Base-by-base conservation (phyloP, 768 basidiomycete genomes). In the Lentinula edodes region DNA sequence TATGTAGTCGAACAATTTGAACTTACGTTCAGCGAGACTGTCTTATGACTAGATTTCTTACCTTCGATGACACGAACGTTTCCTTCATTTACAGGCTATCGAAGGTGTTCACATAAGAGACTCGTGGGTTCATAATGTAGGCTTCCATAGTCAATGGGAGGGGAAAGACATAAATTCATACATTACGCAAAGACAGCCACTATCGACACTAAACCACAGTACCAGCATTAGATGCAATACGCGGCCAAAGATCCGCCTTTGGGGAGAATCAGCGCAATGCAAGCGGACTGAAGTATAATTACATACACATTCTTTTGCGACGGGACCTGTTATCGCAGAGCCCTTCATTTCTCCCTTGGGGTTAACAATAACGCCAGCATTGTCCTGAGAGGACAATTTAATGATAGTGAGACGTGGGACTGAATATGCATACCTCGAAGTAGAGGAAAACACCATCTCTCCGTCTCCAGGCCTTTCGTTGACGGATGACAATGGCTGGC, bases 341-440 rank as follows among this genome's bases (percentile, higher is more conserved):
- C 96, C 96, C 83, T 99, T 99, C 97, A 99, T 99, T 82, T 99
- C 97, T 70, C 96, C 96, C 84, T 98, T 98, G 72, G 92, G 90
- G 82, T 97, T 98, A 70, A 98, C 94, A 64, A 96, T 96, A 60
- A 96, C 95, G 75, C 95, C 94, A 46, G 94, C 95, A 73, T 95
- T 95, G 77, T 96, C 94, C 89, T 89, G 28, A 20, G 52, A 35
- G 16, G 42, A 35, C 58, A 50, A 59, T 58, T 12, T 59, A 15
- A 7, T 13, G 46, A 2, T 34, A 16, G 45, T 23, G 43, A 52
- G 53, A 52, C 6, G 48, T 15, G 12, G 32, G 48, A 9, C 38
- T 52, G 45, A 23, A 38, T 42, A 13, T 6, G 72, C 82, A 50
- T 60, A 88, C 89, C 84, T 96, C 94, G 66, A 96, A 97, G 85